Percentiles rank a stretch among this genome's conserved stretches.
These are phyloP conservation scores for Ramaria sp. DNA, from an alignment of 768 basidiomycete species.

Conservation along the genomic window DNA sequence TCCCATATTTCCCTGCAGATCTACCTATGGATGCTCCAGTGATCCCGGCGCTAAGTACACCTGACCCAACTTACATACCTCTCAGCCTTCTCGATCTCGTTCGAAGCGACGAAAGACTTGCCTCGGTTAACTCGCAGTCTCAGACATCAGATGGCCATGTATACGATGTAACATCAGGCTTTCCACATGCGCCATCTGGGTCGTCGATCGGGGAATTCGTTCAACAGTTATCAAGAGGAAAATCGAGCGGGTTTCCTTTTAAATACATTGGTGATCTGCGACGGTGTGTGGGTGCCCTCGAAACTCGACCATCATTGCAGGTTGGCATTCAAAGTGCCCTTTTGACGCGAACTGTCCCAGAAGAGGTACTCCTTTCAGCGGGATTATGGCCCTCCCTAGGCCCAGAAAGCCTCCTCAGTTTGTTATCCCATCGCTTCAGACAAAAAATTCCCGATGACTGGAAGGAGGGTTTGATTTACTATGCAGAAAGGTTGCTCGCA, in stretches of 20 bases:
- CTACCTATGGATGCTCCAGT: not conserved
- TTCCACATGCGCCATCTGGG: not conserved
- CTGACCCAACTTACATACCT: not conserved
- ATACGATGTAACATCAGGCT: too few relatives aligned
- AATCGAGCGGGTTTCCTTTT: not conserved
- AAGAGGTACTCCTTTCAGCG: conserved; percentile 13
- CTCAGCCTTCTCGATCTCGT: not conserved
- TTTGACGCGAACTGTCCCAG: conserved; percentile 13
- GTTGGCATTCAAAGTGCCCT: not conserved
- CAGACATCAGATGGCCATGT: not conserved
- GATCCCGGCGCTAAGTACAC: not conserved
- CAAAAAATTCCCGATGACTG: conserved; percentile 18
- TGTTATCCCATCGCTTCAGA: conserved; percentile 19
- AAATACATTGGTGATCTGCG: not conserved
- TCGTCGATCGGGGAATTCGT: not conserved
- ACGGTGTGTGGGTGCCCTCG: not conserved
- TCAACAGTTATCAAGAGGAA: not conserved
- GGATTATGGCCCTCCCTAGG: conserved; percentile 31
- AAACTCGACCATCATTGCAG: not conserved
- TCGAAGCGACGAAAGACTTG: not conserved
- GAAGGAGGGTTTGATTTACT: conserved; percentile 18
- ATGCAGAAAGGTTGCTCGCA: conserved; percentile 22
- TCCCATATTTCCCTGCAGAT: not conserved
- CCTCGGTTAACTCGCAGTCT: not conserved
- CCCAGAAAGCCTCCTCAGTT: conserved; percentile 19